These are phyloP conservation scores for Flaveria linearis DNA, from an alignment of 129 eudicot species.

Conservation along the genomic window DNA sequence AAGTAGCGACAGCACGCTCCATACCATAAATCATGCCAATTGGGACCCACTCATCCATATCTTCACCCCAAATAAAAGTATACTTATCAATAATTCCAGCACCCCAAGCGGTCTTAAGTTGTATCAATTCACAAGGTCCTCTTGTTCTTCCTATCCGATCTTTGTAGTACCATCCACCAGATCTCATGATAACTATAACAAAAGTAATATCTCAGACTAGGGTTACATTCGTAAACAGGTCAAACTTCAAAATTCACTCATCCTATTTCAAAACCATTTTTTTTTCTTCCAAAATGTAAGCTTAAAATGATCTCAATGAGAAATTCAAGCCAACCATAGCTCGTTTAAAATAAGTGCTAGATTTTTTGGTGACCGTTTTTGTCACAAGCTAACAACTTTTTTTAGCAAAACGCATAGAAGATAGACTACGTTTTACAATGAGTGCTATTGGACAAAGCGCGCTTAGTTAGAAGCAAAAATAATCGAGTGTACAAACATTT, in stretches of 20 bases:
- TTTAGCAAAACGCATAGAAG: too few species aligned
- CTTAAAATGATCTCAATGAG: neutral
- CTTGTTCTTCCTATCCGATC: constrained; percentile 93
- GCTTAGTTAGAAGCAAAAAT: neutral
- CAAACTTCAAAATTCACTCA: neutral
- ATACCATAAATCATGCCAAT: constrained; percentile 84
- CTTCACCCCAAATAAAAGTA: constrained; percentile 95
- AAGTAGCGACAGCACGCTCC: constrained; percentile 85
- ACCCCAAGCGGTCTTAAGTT: constrained; percentile 96
- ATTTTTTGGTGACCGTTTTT: neutral
- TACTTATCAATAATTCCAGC: constrained; percentile 86
- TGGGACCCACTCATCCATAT: constrained; percentile 98
- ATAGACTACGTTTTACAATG: too few species aligned
- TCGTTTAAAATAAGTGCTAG: neutral
- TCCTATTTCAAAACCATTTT: neutral
- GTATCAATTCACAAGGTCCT: constrained; percentile 90
- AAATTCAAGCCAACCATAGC: neutral
- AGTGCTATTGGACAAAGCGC: too few species aligned
- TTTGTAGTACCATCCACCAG: constrained; percentile 81
- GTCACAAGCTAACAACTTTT: neutral
- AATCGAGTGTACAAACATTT: neutral
- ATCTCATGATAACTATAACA: constrained; percentile 79
- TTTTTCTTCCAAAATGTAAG: neutral
- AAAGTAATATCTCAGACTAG: constrained; percentile 15
- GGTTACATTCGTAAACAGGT: neutral